Percentiles rank a stretch among this genome's conserved stretches.
phyloP scores from a whole-genome alignment of 2,329 filamentous ascomycete genomes.

The Cladosporium sphaerospermum region DNA sequence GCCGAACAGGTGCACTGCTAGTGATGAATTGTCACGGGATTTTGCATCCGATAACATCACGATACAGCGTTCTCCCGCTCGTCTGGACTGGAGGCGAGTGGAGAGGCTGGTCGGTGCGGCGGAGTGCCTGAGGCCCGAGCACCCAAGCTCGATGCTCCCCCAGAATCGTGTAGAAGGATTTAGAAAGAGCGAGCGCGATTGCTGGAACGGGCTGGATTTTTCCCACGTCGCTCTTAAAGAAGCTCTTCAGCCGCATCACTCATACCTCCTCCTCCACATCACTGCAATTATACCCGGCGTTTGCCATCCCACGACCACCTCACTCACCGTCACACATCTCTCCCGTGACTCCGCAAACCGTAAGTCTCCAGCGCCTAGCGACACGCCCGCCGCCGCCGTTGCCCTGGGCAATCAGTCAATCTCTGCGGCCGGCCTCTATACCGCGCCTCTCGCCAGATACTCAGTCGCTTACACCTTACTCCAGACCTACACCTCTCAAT shows the following conservation, averaged over 20 bases:
- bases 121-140: too few relatives aligned
- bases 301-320: background rate
- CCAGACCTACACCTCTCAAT: slow-evolving; percentile 5
- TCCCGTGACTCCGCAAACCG: slow-evolving; percentile 9
- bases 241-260: slow-evolving; percentile 6
- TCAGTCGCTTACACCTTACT: slow-evolving; percentile 3
- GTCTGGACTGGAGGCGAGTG: too few relatives aligned
- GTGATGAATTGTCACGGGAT: too few relatives aligned
- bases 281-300: slow-evolving; percentile 7
- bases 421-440: background rate
- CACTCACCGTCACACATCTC: background rate
- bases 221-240: slow-evolving; percentile 2
- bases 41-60: too few relatives aligned
- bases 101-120: too few relatives aligned
- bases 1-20: too few relatives aligned
- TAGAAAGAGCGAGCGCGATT: background rate
- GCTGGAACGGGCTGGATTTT: slow-evolving; percentile 4
- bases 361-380: background rate
- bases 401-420: slow-evolving; percentile 7
- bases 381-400: background rate
- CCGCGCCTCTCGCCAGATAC: background rate
- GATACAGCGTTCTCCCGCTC: too few relatives aligned
- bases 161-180: background rate
- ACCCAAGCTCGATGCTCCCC: background rate
- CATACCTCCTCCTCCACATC: slow-evolving; percentile 1